Evolutionary conservation across 192 early-diverging fungal genomes (phyloP), one percentile per base, ranked within the genome.

Genomic region (Geosiphon pyriformis): DNA sequence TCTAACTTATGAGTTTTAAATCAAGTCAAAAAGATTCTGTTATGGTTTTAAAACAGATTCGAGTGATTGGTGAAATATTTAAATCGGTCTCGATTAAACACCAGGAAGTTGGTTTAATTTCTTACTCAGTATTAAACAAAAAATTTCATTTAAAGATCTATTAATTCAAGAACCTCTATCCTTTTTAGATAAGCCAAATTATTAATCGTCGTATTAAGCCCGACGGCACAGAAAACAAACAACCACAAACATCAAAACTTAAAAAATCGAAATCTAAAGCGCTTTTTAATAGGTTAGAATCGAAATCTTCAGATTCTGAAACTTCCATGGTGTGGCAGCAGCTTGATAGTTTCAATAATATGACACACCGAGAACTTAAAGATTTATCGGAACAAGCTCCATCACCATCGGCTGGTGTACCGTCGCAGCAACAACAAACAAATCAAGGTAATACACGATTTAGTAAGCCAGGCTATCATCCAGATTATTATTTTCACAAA

Each of bases 211-310:
- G 64, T n/a, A 34, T 66, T 34, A 55, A 30, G 29, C 51, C 64
- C n/a, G 64, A 66, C 37, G 64, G 64, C 18, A 66, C 64, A 7
- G 64, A 66, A 35, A 66, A 66, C 15, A 66, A 66, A 27, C 33
- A n/a, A 29, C 4, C 12, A 8, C 60, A 47, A n/a, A 15, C 49
- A 2, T 17, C 48, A 50, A 29, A 26, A 26, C 8, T 54, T 18
- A 18, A 42, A 18, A 6, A 18, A 23, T 30, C 61, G 17, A 27
- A 23, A 17, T 31, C 46, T 8, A 27, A 46, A 2, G 1, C 42
- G 10, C 26, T 46, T 20, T 1, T 32, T 37, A 37, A 26, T 60
- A 11, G 22, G 4, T 42, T 42, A 60, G 46, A 49, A 29, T 42
- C 37, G 6, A 37, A 49, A 62, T n/a, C 26, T 29, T 46, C 35